These are phyloP conservation scores for Backusella psychrophila DNA, from an alignment of 192 early-diverging fungal genomes.

Conservation along the genomic window DNA sequence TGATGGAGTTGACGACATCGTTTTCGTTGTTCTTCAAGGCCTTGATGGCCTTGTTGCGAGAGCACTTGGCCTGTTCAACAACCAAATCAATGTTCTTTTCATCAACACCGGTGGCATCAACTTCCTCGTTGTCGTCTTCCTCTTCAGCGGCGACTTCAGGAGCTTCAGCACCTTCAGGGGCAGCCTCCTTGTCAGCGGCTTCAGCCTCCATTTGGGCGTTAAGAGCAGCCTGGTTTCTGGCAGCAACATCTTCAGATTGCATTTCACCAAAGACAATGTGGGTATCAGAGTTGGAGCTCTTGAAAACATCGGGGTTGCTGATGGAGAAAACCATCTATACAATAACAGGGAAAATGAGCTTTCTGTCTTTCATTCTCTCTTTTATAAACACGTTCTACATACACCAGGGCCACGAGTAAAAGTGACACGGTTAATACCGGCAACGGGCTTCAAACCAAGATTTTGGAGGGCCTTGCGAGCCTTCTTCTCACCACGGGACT, in stretches of 20 bases:
- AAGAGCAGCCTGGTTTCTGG: slow-evolving; percentile 69
- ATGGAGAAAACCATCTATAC: slow-evolving; percentile 78
- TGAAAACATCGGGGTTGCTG: slow-evolving; percentile 91
- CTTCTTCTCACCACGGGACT: slow-evolving; percentile 91
- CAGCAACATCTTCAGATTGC: slow-evolving; percentile 79
- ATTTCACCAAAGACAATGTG: slow-evolving; percentile 98
- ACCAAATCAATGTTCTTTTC: slow-evolving; percentile 95
- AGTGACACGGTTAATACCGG: slow-evolving; percentile 87
- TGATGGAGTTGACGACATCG: slow-evolving; percentile 97
- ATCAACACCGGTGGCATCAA: slow-evolving; percentile 82
- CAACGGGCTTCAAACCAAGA: slow-evolving; percentile 85
- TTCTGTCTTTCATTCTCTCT: not conserved
- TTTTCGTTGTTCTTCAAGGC: slow-evolving; percentile 84
- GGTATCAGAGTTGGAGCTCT: slow-evolving; percentile 82
- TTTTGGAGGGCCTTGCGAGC: slow-evolving; percentile 94
- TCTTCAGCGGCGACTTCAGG: slow-evolving; percentile 52
- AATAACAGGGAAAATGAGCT: not conserved
- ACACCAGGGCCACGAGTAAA: slow-evolving; percentile 80
- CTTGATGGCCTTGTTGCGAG: slow-evolving; percentile 86
- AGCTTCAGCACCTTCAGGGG: slow-evolving; percentile 38
- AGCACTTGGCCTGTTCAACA: slow-evolving; percentile 85
- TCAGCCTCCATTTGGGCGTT: slow-evolving; percentile 61
- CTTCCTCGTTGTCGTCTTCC: slow-evolving; percentile 73
- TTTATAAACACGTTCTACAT: slow-evolving; percentile 22
- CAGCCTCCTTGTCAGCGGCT: slow-evolving; percentile 42